phyloP scores from a whole-genome alignment of 2,329 filamentous ascomycete species.

The Raffaelea albimanens region DNA sequence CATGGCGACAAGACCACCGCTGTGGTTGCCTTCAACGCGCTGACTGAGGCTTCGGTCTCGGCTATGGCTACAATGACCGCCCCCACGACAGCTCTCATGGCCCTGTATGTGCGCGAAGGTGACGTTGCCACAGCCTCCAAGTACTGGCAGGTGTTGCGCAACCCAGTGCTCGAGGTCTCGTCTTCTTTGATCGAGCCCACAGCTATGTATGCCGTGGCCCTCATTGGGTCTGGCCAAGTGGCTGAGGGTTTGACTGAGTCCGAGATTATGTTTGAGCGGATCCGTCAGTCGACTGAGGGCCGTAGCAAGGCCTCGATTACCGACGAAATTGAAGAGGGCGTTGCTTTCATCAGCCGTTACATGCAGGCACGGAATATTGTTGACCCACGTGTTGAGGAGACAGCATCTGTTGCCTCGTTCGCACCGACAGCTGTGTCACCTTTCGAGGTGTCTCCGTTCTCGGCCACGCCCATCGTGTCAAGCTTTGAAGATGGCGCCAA shows the following conservation, averaged over 20 bases:
- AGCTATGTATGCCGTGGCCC: slow-evolving; percentile 79
- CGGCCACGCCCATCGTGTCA: slow-evolving; percentile 46
- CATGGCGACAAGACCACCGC: slow-evolving; percentile 62
- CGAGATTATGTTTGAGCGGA: slow-evolving; percentile 78
- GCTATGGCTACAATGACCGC: slow-evolving; percentile 37
- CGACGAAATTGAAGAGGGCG: slow-evolving; percentile 80
- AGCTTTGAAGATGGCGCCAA: slow-evolving; percentile 62
- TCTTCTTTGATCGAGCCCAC: slow-evolving; percentile 73
- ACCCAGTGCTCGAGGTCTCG: slow-evolving; percentile 49
- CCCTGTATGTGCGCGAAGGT: slow-evolving; percentile 74
- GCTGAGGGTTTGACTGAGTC: slow-evolving; percentile 72
- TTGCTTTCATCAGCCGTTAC: slow-evolving; percentile 56
- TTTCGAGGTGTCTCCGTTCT: slow-evolving; percentile 39
- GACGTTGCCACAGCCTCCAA: slow-evolving; percentile 67
- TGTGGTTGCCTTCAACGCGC: slow-evolving; percentile 51
- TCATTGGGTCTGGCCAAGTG: slow-evolving; percentile 77
- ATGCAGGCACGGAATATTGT: slow-evolving; percentile 46
- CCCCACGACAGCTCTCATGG: slow-evolving; percentile 54
- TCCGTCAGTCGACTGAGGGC: slow-evolving; percentile 50
- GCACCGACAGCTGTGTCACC: slow-evolving; percentile 30
- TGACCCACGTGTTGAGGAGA: slow-evolving; percentile 40
- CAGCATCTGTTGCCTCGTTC: slow-evolving; percentile 35
- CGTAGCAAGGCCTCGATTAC: slow-evolving; percentile 41
- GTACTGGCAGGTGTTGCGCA: slow-evolving; percentile 70
- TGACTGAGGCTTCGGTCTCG: slow-evolving; percentile 46